Evolutionary conservation across 202 grass and related monocot genomes (phyloP), one percentile per base, ranked within the genome.

Genomic region (Setaria italica): DNA sequence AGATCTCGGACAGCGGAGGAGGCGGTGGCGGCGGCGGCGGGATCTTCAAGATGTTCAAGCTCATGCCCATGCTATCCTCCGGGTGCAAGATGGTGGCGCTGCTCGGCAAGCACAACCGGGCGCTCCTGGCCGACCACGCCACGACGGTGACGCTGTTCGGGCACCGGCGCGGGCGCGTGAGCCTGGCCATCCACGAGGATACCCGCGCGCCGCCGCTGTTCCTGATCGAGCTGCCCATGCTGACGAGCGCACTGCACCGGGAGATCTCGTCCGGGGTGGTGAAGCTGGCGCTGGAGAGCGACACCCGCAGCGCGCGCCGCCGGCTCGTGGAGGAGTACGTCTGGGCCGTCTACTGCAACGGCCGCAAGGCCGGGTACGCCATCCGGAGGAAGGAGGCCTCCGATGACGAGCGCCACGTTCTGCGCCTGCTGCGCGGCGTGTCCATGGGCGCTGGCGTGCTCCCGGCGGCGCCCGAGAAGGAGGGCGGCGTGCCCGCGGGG

Each of bases 361-460:
- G 97, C 0, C 87, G 97, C 57, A 99, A 97, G 85, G 88, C 94
- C 6, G 97, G 97, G 0, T 99, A 99, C 82, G 73, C 94, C 71
- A 99, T 99, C 86, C 87, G 97, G 20, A 81, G 94, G 70, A 99
- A 97, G 87, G 90, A 97, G 74, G 84, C 78, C 29, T 96, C 90
- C 59, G 94, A 99, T 64, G 94, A 91, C 69, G 97, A 99, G 80
- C 89, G 83, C 4, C 90, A 93, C 76, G 94, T 99, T 20, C 35
- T 99, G 80, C 94, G 91, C 84, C 85, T 97, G 34, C 92, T 99
- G 17, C 89, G 92, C 55, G 92, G 97, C 14, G 97, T 99, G 29
- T 99, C 97, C 33, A 94, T 94, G 97, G 97, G 97, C 62, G 97
- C 97, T 10, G 94, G 97, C n/a, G 97, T 99, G 75, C 88, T 99